Base-by-base conservation (phyloP, 371 early-diverging fungal genomes). In the Actinomortierella wolfii region DNA sequence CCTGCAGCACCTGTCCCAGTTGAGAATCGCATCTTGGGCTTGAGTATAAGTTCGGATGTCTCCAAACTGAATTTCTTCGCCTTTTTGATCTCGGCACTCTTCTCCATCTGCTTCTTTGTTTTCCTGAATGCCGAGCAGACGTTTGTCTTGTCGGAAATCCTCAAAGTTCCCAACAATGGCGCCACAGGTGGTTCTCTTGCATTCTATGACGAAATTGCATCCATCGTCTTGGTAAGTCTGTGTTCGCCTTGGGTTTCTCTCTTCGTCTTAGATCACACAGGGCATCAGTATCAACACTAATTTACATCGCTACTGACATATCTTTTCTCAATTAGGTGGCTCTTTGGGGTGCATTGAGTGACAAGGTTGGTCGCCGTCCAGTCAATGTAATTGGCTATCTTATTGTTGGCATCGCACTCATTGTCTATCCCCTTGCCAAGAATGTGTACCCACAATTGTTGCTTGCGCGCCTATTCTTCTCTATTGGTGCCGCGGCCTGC, bases 401-500 rank as follows among this genome's bases (percentile, higher is more conserved):
- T 1, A 7, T 80, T 44, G 80, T 81, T 67, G 77, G 68, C 24
- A n/a, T 81, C 15, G 76, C 67, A 14, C 56, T 86, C 20, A 28
- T 56, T 26, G 44, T 76, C 15, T 81, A 68, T 57, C 59, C 83
- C 25, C 63, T 65, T 28, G 78, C 79, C n/a, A 29, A 42, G 20
- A 60, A 63, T 29, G 62, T 77, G 7, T 73, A 71, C 48, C 82
- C 81, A 17, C 64, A 48, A 29, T 67, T 80, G 59, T 41, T 81
- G 41, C 57, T 73, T 50, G 64, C 70, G 57, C 78, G 81, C 57
- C 70, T 76, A 51, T 59, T 77, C 59, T 88, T 81, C 64, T 80
- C 86, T 0, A 49, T 87, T 9, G 92, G 92, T 18, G 82, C 87
- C 6, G 79, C 89, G n/a, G 87, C 86, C 0, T 70, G 80, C 9